A percentile compares a stretch with the other conserved stretches of the same genome.
Evolutionary conservation across 2,329 filamentous ascomycete species (phyloP).

Genomic region (Fusarium drepaniforme): DNA sequence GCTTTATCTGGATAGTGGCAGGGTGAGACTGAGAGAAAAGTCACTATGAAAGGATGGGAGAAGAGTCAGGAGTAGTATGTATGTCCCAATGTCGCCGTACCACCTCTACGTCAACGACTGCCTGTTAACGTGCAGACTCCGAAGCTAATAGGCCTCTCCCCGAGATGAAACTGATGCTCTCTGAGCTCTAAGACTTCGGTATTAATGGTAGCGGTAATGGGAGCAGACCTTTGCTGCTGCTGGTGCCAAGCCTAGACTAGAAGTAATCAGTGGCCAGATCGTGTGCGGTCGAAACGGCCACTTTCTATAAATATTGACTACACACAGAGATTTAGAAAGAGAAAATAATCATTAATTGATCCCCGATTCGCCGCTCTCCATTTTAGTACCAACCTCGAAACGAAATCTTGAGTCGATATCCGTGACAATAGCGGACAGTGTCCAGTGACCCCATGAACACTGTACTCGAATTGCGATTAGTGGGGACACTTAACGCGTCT

Average conservation of each 20-base stretch:
- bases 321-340: background rate
- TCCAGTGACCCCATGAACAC: background rate
- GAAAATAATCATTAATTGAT: background rate
- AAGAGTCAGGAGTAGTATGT: conserved; percentile 35
- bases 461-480: background rate
- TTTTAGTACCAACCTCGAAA: background rate
- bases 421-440: background rate
- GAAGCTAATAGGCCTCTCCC: conserved; percentile 40
- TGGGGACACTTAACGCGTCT: conserved; percentile 40
- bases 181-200: conserved; percentile 38
- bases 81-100: conserved; percentile 6
- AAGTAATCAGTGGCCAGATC: background rate
- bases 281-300: background rate
- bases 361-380: background rate
- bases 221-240: conserved; percentile 3
- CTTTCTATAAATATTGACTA: background rate
- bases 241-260: conserved; percentile 5
- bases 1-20: conserved; percentile 35
- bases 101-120: conserved; percentile 8
- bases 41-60: conserved; percentile 40
- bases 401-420: background rate
- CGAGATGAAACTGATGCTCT: conserved; percentile 28
- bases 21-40: conserved; percentile 42
- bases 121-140: conserved; percentile 3
- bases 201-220: conserved; percentile 42